Base-by-base conservation (phyloP, 495 filamentous ascomycete species). In the Thozetella sp. region DNA sequence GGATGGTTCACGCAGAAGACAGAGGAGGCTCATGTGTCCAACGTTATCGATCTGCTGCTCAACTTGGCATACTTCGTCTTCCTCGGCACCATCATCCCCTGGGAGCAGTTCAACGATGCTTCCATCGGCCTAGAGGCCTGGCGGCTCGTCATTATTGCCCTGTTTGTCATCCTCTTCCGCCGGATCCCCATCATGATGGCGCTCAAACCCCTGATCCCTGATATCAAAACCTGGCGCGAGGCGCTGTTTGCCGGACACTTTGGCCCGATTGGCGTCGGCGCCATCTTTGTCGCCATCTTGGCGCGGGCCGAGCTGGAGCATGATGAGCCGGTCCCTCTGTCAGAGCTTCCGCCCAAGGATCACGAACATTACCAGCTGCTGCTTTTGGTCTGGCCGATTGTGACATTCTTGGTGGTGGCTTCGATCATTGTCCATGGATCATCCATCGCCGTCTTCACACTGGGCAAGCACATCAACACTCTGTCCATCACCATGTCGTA, bases 1-100 rank as follows among this genome's bases (percentile, higher is more conserved):
- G 96, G 96, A 55, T 99, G 96, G 96, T 99, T 98, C 68, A 91
- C 90, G 12, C 90, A 97, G 68, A 97, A 97, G 79, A 99, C 96
- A 0, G 96, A 99, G 69, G 96, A 99, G 67, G 92, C 96, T 1
- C 94, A 97, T 69, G 96, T 99, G 22, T 97, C 95, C 69, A 97
- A 98, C 86, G 96, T 99, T 73, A 97, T 99, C 70, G 96, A 99
- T 80, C 74, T 99, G 63, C 76, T 99, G 56, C 85, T 99, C 75
- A 99, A 99, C 73, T 84, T 98, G 86, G 88, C 94, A 3, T 98
- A 97, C 70, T 98, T 99, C 68, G 94, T 99, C 64, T 99, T 93
- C 67, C 89, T 99, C 52, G 96, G 96, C 53, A 90, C 96, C 30
- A 97, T 99, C 73, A 93, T 99, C 54, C 96, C 96, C 0, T 99